Percentiles rank a stretch among this genome's conserved stretches.
Conservation (phyloP, 2,329 filamentous ascomycete genomes). For the Talaromyces rugulosus region DNA sequence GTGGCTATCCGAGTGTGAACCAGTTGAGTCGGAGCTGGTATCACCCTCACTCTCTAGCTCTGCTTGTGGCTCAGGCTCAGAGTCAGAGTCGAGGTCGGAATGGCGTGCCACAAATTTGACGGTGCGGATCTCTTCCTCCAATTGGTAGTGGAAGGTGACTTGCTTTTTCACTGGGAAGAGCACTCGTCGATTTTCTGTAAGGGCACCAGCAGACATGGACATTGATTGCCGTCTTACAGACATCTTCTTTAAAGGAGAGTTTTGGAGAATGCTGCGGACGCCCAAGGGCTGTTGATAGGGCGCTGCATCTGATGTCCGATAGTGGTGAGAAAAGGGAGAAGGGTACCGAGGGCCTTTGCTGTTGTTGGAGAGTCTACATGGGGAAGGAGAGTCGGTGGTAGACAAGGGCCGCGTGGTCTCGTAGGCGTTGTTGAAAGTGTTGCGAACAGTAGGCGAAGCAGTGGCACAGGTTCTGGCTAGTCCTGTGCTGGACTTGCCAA, state of each 20-base stretch:
- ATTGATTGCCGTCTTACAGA: slow-evolving; percentile 29
- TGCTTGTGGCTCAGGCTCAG: slow-evolving; percentile 13
- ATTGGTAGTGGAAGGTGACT: slow-evolving; percentile 52
- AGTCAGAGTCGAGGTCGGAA: slow-evolving; percentile 46
- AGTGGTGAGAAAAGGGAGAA: slow-evolving; percentile 24
- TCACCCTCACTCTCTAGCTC: slow-evolving; percentile 17
- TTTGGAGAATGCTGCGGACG: slow-evolving; percentile 44
- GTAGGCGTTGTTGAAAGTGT: slow-evolving; percentile 60
- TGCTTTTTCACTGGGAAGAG: slow-evolving; percentile 53
- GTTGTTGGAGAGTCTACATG: slow-evolving; percentile 22
- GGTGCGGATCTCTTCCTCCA: slow-evolving; percentile 58
- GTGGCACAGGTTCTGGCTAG: slow-evolving; percentile 24
- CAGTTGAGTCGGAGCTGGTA: slow-evolving; percentile 23
- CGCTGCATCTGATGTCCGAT: slow-evolving; percentile 11
- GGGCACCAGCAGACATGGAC: slow-evolving; percentile 24
- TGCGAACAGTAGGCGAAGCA: slow-evolving; percentile 56
- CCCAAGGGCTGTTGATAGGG: slow-evolving; percentile 43
- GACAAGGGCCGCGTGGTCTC: slow-evolving; percentile 37
- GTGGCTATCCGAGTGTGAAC: slow-evolving; percentile 19
- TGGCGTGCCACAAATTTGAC: slow-evolving; percentile 53
- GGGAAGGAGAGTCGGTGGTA: slow-evolving; percentile 30
- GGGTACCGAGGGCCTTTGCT: slow-evolving; percentile 23
- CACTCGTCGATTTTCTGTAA: slow-evolving; percentile 9
- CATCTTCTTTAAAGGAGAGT: slow-evolving; percentile 36
- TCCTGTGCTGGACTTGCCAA: slow-evolving; percentile 39